These are phyloP conservation scores for Geranium rotundifolium DNA, from an alignment of 345 rosid genomes.

Conservation along the genomic window DNA sequence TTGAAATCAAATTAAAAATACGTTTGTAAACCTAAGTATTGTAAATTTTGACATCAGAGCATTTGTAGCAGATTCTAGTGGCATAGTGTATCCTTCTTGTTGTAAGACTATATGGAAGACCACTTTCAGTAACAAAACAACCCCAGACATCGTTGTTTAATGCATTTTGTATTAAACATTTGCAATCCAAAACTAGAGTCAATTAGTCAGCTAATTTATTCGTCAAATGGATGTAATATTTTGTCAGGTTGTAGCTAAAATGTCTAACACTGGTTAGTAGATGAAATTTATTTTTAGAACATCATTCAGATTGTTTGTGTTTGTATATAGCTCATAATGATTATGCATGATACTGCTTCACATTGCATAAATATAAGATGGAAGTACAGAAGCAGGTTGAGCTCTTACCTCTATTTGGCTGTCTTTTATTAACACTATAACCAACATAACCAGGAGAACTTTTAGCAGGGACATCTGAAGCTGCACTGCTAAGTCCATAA, in stretches of 20 bases:
- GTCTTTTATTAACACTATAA: constrained; percentile 27
- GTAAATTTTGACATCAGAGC: too few species aligned
- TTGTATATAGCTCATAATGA: neutral
- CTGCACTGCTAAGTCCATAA: constrained; percentile 4
- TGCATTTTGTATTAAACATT: neutral
- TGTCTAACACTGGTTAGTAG: too few species aligned
- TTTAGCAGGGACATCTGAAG: constrained; percentile 2
- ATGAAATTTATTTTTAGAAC: too few species aligned
- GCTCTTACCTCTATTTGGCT: constrained; percentile 57
- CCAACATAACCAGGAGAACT: constrained; percentile 6
- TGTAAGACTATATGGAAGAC: too few species aligned
- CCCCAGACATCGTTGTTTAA: neutral
- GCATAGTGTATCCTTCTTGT: too few species aligned
- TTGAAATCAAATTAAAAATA: too few species aligned
- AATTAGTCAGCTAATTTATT: neutral
- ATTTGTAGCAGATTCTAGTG: too few species aligned
- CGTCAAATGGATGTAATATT: neutral
- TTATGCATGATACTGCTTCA: neutral
- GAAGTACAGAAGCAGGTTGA: constrained; percentile 2
- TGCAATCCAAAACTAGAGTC: neutral
- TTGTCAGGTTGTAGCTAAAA: too few species aligned
- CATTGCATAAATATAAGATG: neutral
- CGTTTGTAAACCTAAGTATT: too few species aligned
- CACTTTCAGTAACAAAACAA: neutral
- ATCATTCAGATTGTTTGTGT: too few species aligned